phyloP scores from a whole-genome alignment of 2,329 filamentous ascomycete genomes.

The Fusarium camptoceras region DNA sequence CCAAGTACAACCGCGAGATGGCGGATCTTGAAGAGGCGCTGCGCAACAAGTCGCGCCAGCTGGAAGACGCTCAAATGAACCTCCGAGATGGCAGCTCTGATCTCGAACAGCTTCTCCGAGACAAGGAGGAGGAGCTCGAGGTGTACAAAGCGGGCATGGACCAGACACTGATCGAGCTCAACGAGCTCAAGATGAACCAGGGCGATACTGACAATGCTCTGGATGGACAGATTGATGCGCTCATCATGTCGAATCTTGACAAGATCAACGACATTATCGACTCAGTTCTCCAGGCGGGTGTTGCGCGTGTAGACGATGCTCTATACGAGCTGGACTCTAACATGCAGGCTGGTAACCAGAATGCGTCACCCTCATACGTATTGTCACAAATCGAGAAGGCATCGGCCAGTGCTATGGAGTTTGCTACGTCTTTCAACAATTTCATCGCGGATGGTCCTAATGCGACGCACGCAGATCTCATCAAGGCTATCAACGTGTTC shows the following conservation, averaged over 20 bases:
- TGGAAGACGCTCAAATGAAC: conserved; percentile 85
- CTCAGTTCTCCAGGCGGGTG: conserved; percentile 91
- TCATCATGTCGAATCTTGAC: conserved; percentile 85
- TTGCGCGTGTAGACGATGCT: conserved; percentile 94
- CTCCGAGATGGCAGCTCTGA: conserved; percentile 85
- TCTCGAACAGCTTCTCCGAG: conserved; percentile 84
- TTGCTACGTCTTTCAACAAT: conserved; percentile 97
- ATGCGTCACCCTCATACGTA: conserved; percentile 93
- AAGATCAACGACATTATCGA: conserved; percentile 99
- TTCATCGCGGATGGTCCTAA: conserved; percentile 97
- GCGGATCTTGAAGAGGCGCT: conserved; percentile 94
- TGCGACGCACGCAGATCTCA: conserved; percentile 88
- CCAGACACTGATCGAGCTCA: conserved; percentile 90
- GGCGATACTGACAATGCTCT: conserved; percentile 82
- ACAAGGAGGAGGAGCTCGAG: conserved; percentile 98
- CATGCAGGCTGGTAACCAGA: conserved; percentile 99
- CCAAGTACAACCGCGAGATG: conserved; percentile 97
- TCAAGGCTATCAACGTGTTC: conserved; percentile 91
- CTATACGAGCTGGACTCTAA: conserved; percentile 96
- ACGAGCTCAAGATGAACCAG: conserved; percentile 82
- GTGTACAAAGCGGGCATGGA: conserved; percentile 99
- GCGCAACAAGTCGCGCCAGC: conserved; percentile 83
- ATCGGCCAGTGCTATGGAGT: conserved; percentile 92
- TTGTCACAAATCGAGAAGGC: conserved; percentile 98
- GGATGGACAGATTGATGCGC: conserved; percentile 89